phyloP scores from a whole-genome alignment of 352 stramenopile genomes.

The Pythium angustatum region DNA sequence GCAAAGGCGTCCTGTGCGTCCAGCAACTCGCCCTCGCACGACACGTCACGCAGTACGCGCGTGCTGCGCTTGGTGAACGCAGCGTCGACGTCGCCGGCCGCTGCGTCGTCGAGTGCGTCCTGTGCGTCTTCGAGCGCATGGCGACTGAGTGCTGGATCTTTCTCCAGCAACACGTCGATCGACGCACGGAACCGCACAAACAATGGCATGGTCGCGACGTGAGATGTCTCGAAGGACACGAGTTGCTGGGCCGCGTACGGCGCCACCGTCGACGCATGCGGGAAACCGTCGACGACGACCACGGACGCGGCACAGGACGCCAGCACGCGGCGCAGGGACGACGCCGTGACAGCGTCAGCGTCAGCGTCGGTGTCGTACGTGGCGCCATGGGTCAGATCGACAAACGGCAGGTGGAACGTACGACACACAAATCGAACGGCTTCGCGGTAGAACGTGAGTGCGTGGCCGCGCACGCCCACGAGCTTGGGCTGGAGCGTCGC shows the following conservation, averaged over 20 bases:
- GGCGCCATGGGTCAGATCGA: conserved; percentile 26
- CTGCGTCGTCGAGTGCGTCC: conserved; percentile 37
- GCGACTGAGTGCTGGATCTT: conserved; percentile 31
- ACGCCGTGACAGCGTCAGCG: too few relatives aligned
- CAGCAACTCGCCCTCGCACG: conserved; percentile 46
- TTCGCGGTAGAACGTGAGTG: conserved; percentile 50
- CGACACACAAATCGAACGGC: conserved; percentile 30
- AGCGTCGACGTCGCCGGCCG: conserved; percentile 30
- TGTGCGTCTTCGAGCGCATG: conserved; percentile 45
- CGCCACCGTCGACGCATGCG: conserved; percentile 21
- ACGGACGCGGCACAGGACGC: conserved; percentile 21
- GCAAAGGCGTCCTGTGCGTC: conserved; percentile 44
- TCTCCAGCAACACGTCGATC: conserved; percentile 48
- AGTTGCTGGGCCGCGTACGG: conserved; percentile 56
- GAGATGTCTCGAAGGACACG: conserved; percentile 37
- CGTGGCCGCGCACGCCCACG: conserved; percentile 40
- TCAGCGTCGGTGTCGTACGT: not conserved
- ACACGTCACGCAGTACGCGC: conserved; percentile 31
- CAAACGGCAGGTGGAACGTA: conserved; percentile 29
- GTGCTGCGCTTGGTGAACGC: conserved; percentile 23
- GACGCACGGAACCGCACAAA: conserved; percentile 46
- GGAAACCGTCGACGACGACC: conserved; percentile 52
- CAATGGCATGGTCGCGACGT: conserved; percentile 26
- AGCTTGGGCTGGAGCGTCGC: conserved; percentile 31
- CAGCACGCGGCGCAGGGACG: conserved; percentile 29